Base-by-base conservation (phyloP, 495 filamentous ascomycete genomes). In the Hypoxylon fragiforme region DNA sequence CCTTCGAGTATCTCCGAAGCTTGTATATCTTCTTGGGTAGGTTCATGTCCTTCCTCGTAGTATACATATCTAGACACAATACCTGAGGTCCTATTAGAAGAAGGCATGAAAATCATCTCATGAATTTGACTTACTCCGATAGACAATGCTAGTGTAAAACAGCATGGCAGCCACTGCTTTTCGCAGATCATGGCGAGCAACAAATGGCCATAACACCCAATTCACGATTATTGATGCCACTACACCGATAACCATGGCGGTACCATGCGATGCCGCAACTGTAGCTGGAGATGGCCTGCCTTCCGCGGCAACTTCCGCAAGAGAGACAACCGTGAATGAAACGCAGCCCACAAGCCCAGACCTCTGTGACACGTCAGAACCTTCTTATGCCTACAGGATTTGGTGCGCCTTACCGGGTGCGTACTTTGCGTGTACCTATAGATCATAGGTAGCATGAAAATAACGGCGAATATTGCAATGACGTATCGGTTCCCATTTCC, bases 191-290 rank as follows among this genome's bases (percentile, higher is more conserved):
- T 83, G 80, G 6, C 81, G 67, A 14, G 81, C 81, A 3, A 84
- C 72, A 39, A 84, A 84, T 32, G 81, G 81, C 81, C 81, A 84
- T 14, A 84, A 67, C 6, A 80, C 43, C 81, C 80, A 83, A 58
- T 82, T 84, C 7, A 82, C 70, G 1, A 78, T 49, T 13, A 84
- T 65, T 2, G 81, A 75, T 0, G 73, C 70, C 0, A 80, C 70
- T 19, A 81, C 70, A 0, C 81, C 81, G 26, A 79, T 51, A 1
- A 81, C 65, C 54, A 84, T 71, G 2, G 77, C 73, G 3, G 73
- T 44, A 3, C 79, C 80, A 28, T 75, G 64, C 13, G 71, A 75
- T 65, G 73, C 78, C 5, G 78, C 73, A 11, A 80, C 67, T n/a
- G 60, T 64, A 12, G 64, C 61, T 12, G 72, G 56, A 7, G 73